These are phyloP conservation scores for Phytophthora quininea DNA, from an alignment of 352 stramenopile species.

Conservation along the genomic window DNA sequence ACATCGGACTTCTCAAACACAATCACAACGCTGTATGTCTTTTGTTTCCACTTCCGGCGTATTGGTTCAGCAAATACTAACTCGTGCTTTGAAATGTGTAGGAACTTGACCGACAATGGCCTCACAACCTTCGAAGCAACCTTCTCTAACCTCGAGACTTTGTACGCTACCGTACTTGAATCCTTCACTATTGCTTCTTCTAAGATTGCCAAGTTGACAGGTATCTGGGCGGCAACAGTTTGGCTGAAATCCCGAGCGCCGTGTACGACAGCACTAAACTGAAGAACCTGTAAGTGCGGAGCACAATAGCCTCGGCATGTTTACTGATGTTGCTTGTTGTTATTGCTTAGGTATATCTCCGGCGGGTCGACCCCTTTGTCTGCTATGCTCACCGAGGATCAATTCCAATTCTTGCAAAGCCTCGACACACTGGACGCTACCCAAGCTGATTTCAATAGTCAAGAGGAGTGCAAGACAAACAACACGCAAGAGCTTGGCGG, in stretches of 20 bases:
- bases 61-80: no score
- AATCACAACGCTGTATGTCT: constrained; percentile 21
- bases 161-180: constrained; percentile 38
- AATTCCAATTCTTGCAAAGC: constrained; percentile 52
- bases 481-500: constrained; percentile 32
- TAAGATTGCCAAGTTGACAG: constrained; percentile 13
- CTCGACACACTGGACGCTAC: constrained; percentile 36
- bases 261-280: constrained; percentile 28
- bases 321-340: neutral
- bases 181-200: neutral
- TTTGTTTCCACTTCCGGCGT: neutral
- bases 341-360: constrained; percentile 14
- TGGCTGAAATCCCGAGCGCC: constrained; percentile 23
- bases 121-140: constrained; percentile 44
- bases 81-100: neutral
- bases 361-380: constrained; percentile 18
- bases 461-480: constrained; percentile 39
- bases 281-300: constrained; percentile 24
- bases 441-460: constrained; percentile 21
- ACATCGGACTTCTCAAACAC: constrained; percentile 10
- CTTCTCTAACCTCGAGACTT: constrained; percentile 49
- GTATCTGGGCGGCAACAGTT: constrained; percentile 25
- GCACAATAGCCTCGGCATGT: neutral
- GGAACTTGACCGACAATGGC: constrained; percentile 28
- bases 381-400: constrained; percentile 33